Evolutionary conservation across 129 eudicot genomes (phyloP), one percentile per base, ranked within the genome.

Genomic region (Sambucus nigra): DNA sequence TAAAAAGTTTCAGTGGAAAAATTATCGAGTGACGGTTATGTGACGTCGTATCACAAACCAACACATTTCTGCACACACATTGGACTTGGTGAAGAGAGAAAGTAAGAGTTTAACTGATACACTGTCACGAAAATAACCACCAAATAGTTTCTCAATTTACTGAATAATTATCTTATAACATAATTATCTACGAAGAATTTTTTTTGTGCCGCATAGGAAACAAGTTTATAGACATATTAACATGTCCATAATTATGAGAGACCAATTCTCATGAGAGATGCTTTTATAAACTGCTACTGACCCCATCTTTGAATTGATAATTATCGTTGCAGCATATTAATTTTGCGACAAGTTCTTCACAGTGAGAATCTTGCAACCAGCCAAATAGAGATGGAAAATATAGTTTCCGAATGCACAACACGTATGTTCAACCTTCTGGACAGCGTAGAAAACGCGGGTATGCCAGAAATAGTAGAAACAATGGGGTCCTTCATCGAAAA

Each of bases 321-420:
- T 42, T 13, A 42, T 13, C 16, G 3, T 15, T 67, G 5, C 92
- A 92, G 99, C 61, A 73, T 86, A 26, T 74, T 92, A 42, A 85
- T 92, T 54, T 75, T 86, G 70, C 68, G 91, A 24, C 99, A 92
- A 64, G 73, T 80, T 18, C 91, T 92, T 23, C 12, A 82, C 25
- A 80, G 80, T 53, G 87, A 86, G 64, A 68, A 59, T 49, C 52
- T 82, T 55, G 64, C 80, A 28, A 51, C 61, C 57, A 82, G 53
- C 42, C 69, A 79, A 1, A 72, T 67, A 50, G 87, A 80, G 11
- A 78, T 86, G 80, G 96, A 79, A 17, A 58, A 15, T 59, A 53
- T 80, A n/a, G 35, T 86, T 4, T 72, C 60, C 24, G 40, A 59
- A 44, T 75, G 91, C 44, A 53, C 63, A 3, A 64, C 69, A n/a